A percentile compares a stretch with the other conserved stretches of the same genome.
These are phyloP conservation scores for Blastocystis sp. DNA, from an alignment of 352 stramenopile genomes.

Conservation along the genomic window DNA sequence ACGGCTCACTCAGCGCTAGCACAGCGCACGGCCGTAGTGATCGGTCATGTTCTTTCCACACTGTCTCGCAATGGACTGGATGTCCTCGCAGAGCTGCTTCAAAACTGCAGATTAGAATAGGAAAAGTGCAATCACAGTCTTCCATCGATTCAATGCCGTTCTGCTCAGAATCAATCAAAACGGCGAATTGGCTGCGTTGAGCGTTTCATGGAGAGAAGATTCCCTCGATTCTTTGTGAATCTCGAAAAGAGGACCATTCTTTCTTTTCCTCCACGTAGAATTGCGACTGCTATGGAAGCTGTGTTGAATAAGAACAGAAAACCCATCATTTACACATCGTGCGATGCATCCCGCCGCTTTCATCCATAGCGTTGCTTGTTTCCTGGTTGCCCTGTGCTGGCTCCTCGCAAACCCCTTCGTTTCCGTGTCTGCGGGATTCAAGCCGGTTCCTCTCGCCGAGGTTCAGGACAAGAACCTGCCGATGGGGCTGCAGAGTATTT, in stretches of 20 bases:
- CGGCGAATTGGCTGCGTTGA: slow-evolving; percentile 32
- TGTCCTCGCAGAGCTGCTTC: slow-evolving; percentile 62
- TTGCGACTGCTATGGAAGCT: background rate
- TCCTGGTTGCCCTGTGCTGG: background rate
- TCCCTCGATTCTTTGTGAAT: background rate
- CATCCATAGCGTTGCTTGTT: background rate
- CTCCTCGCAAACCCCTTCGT: slow-evolving; percentile 4
- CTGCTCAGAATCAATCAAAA: slow-evolving; percentile 1
- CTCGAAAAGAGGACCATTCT: background rate
- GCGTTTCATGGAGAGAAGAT: slow-evolving; percentile 43
- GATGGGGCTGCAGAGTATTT: background rate
- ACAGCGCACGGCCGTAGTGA: slow-evolving; percentile 38
- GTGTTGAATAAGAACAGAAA: slow-evolving; percentile 27
- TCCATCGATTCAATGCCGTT: slow-evolving; percentile 3
- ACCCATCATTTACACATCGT: slow-evolving; percentile 28
- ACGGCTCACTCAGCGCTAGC: background rate
- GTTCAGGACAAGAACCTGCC: slow-evolving; percentile 47
- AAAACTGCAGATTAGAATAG: slow-evolving; percentile 21
- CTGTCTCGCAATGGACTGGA: slow-evolving; percentile 57
- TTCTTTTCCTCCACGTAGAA: background rate
- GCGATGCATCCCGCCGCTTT: background rate
- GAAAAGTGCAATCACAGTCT: background rate
- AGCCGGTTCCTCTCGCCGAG: background rate
- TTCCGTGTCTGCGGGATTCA: slow-evolving; percentile 50
- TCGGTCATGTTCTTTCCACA: slow-evolving; percentile 62